Base-by-base conservation (phyloP, 2,329 filamentous ascomycete genomes). In the Colletotrichum tropicale region DNA sequence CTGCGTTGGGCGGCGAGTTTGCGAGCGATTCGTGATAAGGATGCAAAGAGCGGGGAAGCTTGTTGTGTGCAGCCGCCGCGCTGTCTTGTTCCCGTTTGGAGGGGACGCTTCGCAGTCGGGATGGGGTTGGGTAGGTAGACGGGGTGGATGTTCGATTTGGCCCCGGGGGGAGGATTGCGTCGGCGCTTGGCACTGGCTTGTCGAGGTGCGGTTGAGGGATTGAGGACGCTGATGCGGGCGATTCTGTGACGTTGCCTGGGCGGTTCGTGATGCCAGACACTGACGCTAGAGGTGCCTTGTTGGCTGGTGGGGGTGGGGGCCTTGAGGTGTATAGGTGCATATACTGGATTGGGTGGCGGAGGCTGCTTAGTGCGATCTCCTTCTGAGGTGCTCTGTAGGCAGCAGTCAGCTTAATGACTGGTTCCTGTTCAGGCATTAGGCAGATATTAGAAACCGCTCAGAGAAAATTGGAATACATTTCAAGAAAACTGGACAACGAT, bases 161-260 rank as follows among this genome's bases (percentile, higher is more conserved):
- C 26, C 61, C 61, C 28, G 30, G 38, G 28, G 38, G 43, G n/a
- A 61, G 21, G 61, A 66, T 72, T 71, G 43, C 43, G 68, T 77
- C 73, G 72, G 60, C 69, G 61, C 60, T 64, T 75, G 69, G 64
- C 62, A 52, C 38, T 52, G 34, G n/a, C 55, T 55, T 56, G 30
- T 52, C 69, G 38, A 24, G 62, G 34, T 21, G 64, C 68, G 38
- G 43, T 60, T 71, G 58, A 66, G 21, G 65, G 60, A 32, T 76
- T 71, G 73, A 34, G 32, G 38, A 74, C 56, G 70, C 58, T 30
- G 70, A 30, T 76, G 70, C 58, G 73, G 62, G 70, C 70, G 70
- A 61, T 68, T 65, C 64, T 76, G 70, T 76, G 74, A 76, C 74
- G 74, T 76, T 76, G 74, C 74, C 74, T 76, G 70, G 69, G 70